Evolutionary conservation across 495 filamentous ascomycete genomes (phyloP), one percentile per base, ranked within the genome.

Genomic region (Aspergillus bertholletiae): DNA sequence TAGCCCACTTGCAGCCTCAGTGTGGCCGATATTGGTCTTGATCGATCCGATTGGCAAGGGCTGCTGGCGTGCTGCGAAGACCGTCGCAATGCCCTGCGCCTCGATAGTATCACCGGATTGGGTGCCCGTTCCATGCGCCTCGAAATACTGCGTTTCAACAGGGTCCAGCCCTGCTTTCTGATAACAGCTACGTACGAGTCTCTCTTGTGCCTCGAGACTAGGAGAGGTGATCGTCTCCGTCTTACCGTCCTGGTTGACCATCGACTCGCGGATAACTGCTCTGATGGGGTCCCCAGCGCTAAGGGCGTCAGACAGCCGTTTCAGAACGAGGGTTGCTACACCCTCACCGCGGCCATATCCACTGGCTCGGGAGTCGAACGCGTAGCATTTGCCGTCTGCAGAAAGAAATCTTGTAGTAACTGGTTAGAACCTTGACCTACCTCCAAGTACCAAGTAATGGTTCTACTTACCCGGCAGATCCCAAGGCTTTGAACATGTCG

Each of bases 161-260:
- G 5, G 5, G 34, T 15, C 13, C 6, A 37, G 13, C 1, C 34
- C 34, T 1, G 11, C 13, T 15, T 15, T 15, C 13, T 3, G 12
- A n/a, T 37, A 37, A 5, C 5, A 5, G 13, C 17, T 5, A 2
- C 13, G 11, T 12, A 37, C 17, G 13, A 37, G 34, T 6, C 5
- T n/a, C 2, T 12, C 34, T 15, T 37, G 34, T 5, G 34, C 34
- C 5, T 3, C 34, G 13, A 12, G 13, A 2, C 12, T 15, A 11
- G 34, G 34, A 12, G 5, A 5, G 13, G 13, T 37, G 2, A 37
- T 15, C 1, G 13, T 15, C 13, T 11, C 39, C 61, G 61, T 26
- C 67, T 61, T 44, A 0, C 70, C 68, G 51, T 71, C 68, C 27
- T 57, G 79, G 56, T 82, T 86, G 23, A 80, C 59, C 1, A 71